Conservation (phyloP, 495 filamentous ascomycete genomes). For the Antarctomyces pellizariae region DNA sequence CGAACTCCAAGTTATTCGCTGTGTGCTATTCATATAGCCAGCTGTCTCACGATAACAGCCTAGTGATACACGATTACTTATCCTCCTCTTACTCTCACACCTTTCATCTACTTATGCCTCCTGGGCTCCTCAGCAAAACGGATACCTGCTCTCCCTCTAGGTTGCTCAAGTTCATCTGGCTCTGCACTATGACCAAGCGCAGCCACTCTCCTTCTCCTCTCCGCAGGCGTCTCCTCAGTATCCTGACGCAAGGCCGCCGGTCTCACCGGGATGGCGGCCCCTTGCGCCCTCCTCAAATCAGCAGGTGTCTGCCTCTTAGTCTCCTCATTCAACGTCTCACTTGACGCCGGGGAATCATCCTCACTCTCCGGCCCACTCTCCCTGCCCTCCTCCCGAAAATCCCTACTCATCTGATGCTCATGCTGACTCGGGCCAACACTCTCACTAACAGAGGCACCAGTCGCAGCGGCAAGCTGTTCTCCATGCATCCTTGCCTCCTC, state of each 20-base stretch:
- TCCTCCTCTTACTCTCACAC: too few relatives aligned
- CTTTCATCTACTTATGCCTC: too few relatives aligned
- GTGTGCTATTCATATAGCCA: too few relatives aligned
- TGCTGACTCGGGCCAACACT: constrained; percentile 4
- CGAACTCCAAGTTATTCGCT: too few relatives aligned
- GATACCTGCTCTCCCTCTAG: constrained; percentile 20
- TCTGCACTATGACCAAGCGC: constrained; percentile 47
- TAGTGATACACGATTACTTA: too few relatives aligned
- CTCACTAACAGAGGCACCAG: constrained; percentile 4
- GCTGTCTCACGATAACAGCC: too few relatives aligned
- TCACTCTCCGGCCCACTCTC: constrained; percentile 9
- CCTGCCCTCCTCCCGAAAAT: constrained; percentile 18
- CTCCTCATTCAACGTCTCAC: too few relatives aligned
- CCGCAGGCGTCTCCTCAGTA: constrained; percentile 55
- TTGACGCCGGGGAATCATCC: too few relatives aligned
- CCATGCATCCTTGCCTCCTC: constrained; percentile 2
- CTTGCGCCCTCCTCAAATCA: too few relatives aligned
- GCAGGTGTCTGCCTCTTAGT: too few relatives aligned
- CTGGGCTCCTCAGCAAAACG: constrained; percentile 22
- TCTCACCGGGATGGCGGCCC: too few relatives aligned
- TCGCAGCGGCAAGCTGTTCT: constrained; percentile 4
- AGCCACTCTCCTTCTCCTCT: constrained; percentile 59
- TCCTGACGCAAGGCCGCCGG: too few relatives aligned
- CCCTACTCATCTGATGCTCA: constrained; percentile 9
- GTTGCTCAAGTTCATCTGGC: constrained; percentile 27